phyloP scores from a whole-genome alignment of 2,329 filamentous ascomycete genomes.

The Aspergillus hortae region DNA sequence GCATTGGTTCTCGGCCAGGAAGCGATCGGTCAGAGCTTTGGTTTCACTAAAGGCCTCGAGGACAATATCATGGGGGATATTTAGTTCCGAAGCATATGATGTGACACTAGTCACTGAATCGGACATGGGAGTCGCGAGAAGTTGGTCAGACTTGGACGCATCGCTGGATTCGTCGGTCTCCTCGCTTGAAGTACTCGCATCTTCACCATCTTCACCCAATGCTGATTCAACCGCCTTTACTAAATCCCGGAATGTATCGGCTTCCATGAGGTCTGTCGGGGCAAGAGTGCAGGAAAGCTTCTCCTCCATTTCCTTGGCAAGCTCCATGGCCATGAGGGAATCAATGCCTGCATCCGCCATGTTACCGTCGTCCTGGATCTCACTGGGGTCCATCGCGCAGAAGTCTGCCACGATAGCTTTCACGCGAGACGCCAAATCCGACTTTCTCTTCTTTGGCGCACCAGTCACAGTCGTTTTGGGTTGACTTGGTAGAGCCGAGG shows the following conservation, averaged over 20 bases:
- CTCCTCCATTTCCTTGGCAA: constrained; percentile 41
- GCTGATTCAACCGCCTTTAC: constrained; percentile 20
- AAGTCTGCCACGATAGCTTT: constrained; percentile 15
- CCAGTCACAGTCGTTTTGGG: not conserved
- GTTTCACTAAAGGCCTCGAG: constrained; percentile 25
- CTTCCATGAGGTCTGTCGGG: constrained; percentile 24
- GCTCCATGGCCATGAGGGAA: constrained; percentile 50
- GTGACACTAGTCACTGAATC: constrained; percentile 6
- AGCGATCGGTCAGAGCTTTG: constrained; percentile 24
- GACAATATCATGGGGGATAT: constrained; percentile 7
- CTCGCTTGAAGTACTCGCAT: not conserved
- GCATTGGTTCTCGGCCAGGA: constrained; percentile 22
- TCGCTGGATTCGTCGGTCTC: not conserved
- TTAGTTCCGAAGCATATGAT: constrained; percentile 4
- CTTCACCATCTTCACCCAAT: not conserved
- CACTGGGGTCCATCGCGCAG: constrained; percentile 12
- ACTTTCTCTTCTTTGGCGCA: too few relatives aligned
- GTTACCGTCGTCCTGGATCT: constrained; percentile 10
- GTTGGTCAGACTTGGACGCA: not conserved
- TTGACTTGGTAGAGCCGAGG: too few relatives aligned
- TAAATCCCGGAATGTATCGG: constrained; percentile 29
- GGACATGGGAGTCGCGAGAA: not conserved
- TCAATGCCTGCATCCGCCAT: constrained; percentile 44
- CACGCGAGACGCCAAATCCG: constrained; percentile 6
- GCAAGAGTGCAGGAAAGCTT: constrained; percentile 34